These are phyloP conservation scores for Lepraria neglecta DNA, from an alignment of 495 filamentous ascomycete species.

Conservation along the genomic window DNA sequence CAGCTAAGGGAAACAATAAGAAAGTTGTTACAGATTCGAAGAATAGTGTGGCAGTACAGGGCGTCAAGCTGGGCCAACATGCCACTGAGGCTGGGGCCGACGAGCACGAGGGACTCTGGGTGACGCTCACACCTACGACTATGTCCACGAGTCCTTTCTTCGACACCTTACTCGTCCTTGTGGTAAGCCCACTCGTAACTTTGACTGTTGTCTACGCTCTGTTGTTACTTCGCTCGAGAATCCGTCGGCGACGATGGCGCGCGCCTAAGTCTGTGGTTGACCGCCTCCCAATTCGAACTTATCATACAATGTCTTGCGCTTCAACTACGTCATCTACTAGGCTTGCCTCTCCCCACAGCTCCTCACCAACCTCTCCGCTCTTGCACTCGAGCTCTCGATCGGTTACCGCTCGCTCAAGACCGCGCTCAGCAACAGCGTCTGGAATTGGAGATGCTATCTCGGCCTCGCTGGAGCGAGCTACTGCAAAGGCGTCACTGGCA, in stretches of 20 bases:
- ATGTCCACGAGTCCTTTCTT: constrained; percentile 92
- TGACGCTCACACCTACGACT: constrained; percentile 85
- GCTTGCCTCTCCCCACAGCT: constrained; percentile 48
- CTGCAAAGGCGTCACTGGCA: constrained; percentile 31
- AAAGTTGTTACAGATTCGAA: constrained; percentile 6
- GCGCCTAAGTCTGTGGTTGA: constrained; percentile 95
- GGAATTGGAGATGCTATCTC: constrained; percentile 46
- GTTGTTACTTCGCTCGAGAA: constrained; percentile 78
- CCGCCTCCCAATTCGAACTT: constrained; percentile 87
- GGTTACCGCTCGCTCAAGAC: constrained; percentile 45
- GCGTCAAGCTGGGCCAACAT: constrained; percentile 3
- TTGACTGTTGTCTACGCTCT: constrained; percentile 89
- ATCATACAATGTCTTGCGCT: constrained; percentile 69
- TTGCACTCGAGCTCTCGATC: constrained; percentile 42
- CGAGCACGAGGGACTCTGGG: constrained; percentile 82
- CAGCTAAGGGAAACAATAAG: constrained; percentile 12
- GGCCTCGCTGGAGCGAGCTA: constrained; percentile 33
- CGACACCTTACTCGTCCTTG: constrained; percentile 87
- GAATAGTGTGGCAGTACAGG: neutral
- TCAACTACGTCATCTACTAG: constrained; percentile 52
- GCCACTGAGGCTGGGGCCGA: constrained; percentile 21
- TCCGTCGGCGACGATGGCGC: constrained; percentile 85
- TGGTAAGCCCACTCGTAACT: constrained; percentile 87
- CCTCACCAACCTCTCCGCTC: constrained; percentile 71
- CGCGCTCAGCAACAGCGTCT: constrained; percentile 61